These are phyloP conservation scores for Ganoderma meredithae DNA, from an alignment of 1,284 basidiomycete species.

Conservation along the genomic window DNA sequence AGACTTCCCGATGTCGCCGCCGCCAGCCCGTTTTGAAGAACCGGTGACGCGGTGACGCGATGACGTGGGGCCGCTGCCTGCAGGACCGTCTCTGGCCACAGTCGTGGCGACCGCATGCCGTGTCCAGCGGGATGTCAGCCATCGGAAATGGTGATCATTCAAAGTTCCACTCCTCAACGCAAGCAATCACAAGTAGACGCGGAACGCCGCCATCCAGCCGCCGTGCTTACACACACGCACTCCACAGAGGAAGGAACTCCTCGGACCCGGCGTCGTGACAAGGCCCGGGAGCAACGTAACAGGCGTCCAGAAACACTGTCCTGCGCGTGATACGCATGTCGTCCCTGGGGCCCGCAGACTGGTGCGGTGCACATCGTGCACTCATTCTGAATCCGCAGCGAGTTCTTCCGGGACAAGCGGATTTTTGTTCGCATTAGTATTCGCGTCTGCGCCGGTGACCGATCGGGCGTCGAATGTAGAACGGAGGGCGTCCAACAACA, in stretches of 20 bases:
- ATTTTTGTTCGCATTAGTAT: slow-evolving; percentile 1
- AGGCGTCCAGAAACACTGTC: neutral
- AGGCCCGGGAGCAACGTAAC: neutral
- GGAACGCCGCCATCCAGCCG: neutral
- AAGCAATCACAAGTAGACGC: neutral
- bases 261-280: slow-evolving; percentile 1
- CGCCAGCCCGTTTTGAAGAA: too few relatives aligned
- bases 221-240: neutral
- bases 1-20: neutral
- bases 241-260: neutral
- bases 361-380: slow-evolving; percentile 1
- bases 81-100: neutral
- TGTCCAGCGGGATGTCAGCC: neutral
- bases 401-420: neutral
- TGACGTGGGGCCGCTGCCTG: neutral
- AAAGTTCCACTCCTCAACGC: neutral
- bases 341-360: neutral
- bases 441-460: neutral
- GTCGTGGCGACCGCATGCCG: neutral
- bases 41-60: neutral
- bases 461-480: too few relatives aligned
- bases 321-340: neutral
- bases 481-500: neutral
- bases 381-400: neutral
- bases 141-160: neutral